Conservation (phyloP, 2,329 filamentous ascomycete species). For the Microcyclosporella mali region DNA sequence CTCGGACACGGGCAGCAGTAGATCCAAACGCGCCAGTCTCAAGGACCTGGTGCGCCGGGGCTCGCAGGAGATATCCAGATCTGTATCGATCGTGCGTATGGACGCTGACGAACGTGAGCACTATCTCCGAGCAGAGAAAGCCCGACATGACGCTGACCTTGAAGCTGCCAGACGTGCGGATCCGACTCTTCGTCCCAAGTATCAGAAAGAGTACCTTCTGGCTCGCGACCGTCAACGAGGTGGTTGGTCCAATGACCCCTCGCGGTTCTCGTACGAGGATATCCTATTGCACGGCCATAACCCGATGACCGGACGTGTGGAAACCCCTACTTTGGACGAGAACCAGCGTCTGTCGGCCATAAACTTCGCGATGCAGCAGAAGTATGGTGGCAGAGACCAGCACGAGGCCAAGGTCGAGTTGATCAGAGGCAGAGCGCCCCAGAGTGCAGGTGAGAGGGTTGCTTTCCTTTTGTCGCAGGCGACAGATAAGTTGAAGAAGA, state of each 20-base stretch:
- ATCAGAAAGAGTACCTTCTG: constrained; percentile 7
- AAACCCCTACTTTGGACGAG: neutral
- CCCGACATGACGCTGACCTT: constrained; percentile 3
- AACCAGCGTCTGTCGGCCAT: neutral
- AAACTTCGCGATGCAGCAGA: neutral
- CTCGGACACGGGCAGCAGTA: neutral
- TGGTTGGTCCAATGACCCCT: neutral
- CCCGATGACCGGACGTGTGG: neutral
- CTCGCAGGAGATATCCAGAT: constrained; percentile 5
- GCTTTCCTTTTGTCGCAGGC: neutral
- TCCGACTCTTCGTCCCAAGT: constrained; percentile 1
- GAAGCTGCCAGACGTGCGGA: constrained; percentile 5
- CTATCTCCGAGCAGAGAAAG: constrained; percentile 4
- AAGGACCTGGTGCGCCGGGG: constrained; percentile 5
- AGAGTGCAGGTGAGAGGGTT: neutral
- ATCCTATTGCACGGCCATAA: neutral
- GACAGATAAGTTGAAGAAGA: constrained; percentile 1
- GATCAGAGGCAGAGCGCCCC: neutral
- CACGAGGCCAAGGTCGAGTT: neutral
- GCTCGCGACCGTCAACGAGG: neutral
- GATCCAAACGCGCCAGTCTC: constrained; percentile 4
- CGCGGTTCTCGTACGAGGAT: neutral
- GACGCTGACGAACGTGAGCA: constrained; percentile 4
- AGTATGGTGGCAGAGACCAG: neutral
- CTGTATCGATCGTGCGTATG: constrained; percentile 5